A percentile compares a stretch with the other conserved stretches of the same genome.
These are phyloP conservation scores for Dryas octopetala DNA, from an alignment of 306 rosid genomes.

Conservation along the genomic window DNA sequence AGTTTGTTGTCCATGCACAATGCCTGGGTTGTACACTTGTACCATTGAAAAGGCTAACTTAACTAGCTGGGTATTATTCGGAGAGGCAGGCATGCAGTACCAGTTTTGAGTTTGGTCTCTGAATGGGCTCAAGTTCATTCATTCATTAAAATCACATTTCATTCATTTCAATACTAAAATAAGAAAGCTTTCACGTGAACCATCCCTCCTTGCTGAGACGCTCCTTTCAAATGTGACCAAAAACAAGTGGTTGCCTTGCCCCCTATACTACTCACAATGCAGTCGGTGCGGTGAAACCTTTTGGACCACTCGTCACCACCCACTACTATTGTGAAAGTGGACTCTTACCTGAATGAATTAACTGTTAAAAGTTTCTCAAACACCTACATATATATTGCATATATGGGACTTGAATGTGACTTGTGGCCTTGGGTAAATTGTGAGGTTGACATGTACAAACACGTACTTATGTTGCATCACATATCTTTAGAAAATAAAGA, in stretches of 20 bases:
- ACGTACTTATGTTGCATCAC: background rate
- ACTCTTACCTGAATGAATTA: conserved; percentile 24
- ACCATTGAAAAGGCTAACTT: background rate
- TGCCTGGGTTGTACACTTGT: background rate
- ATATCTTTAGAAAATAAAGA: background rate
- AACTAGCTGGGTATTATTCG: background rate
- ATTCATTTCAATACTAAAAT: background rate
- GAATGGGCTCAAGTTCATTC: too few species aligned
- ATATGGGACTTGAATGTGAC: background rate
- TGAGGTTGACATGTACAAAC: conserved; percentile 35
- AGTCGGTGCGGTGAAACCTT: conserved; percentile 10
- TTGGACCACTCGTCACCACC: conserved; percentile 11
- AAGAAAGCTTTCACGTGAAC: background rate
- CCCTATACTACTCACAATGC: background rate
- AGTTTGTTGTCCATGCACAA: background rate
- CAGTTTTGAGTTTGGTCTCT: too few species aligned
- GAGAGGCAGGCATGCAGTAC: too few species aligned
- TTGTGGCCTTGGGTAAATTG: conserved; percentile 4
- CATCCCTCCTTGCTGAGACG: background rate
- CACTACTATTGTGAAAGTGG: conserved; percentile 30
- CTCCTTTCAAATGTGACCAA: background rate
- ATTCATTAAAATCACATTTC: too few species aligned
- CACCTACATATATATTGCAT: background rate
- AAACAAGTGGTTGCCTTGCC: background rate
- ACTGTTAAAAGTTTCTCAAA: conserved; percentile 25